Percentiles rank a stretch among this genome's conserved stretches.
Conservation (phyloP, 1,284 basidiomycete genomes). For the Malassezia brasiliensis region DNA sequence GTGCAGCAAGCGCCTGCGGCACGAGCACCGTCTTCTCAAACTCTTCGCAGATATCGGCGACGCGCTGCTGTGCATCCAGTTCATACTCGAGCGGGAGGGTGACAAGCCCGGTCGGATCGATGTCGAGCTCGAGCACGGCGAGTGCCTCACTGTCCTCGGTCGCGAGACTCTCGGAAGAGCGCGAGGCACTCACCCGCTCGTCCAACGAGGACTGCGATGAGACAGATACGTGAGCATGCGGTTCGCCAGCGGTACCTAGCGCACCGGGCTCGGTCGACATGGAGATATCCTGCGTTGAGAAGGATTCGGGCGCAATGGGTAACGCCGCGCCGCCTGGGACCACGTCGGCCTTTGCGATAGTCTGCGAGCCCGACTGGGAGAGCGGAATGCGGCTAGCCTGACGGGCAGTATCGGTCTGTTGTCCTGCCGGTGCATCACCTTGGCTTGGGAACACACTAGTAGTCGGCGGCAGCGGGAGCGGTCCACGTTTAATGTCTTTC, state of each 20-base stretch:
- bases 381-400: too few species aligned
- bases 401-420: too few species aligned
- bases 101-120: slow-evolving; percentile 42
- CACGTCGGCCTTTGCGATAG: too few species aligned
- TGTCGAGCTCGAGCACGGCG: slow-evolving; percentile 26
- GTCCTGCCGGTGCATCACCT: too few species aligned
- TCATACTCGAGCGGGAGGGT: slow-evolving; percentile 40
- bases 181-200: background rate
- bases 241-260: background rate
- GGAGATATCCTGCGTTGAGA: slow-evolving; percentile 1
- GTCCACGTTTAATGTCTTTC: background rate
- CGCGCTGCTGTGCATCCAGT: slow-evolving; percentile 33
- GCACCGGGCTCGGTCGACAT: slow-evolving; percentile 6
- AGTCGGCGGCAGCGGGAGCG: background rate
- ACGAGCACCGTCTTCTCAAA: slow-evolving; percentile 33
- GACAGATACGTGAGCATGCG: background rate
- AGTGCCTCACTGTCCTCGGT: slow-evolving; percentile 13
- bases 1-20: slow-evolving; percentile 28
- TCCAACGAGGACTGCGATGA: background rate
- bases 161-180: slow-evolving; percentile 1
- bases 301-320: background rate
- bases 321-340: background rate
- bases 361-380: too few species aligned
- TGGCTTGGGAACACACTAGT: too few species aligned
- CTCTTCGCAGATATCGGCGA: slow-evolving; percentile 30